Evolutionary conservation across 148 eudicot species (phyloP), one percentile per base, ranked within the genome.

Genomic region (Drosera capensis): DNA sequence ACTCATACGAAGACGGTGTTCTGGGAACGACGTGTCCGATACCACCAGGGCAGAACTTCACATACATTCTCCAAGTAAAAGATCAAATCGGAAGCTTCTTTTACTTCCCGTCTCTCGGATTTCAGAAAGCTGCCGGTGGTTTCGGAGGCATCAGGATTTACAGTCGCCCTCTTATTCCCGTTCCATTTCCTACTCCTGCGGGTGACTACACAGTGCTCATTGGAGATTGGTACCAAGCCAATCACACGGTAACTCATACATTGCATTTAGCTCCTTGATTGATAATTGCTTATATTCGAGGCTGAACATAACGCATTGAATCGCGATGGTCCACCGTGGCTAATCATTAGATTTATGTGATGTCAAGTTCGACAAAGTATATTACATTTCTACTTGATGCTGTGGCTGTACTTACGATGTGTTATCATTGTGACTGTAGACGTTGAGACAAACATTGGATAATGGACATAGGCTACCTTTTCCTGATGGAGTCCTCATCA

Each of bases 51-150:
- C 52, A 57, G 49, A 90, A 90, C 67, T 84, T 74, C 57, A 90
- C 99, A 0, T 90, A 80, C 75, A 84, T 80, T 2, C 82, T 90
- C 20, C 99, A 90, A 77, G 74, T 80, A 51, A 90, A 90, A 55
- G 99, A 90, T 59, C 99, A 90, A 56, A 90, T 90, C 28, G 99
- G 99, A 45, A 84, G 95, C 68, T 84, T 84, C 54, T 90, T 71
- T 43, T 90, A 90, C 68, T 90, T 78, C 62, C 93, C 99, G 7
- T 90, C 95, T 22, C 77, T 78, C 13, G 87, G 55, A 39, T 80
- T 84, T 50, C 99, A 90, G 61, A 90, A 90, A 56, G 99, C 95
- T 25, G 95, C 93, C 21, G 99, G 99, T 43, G 99, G 73, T 14
- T 90, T 84, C 15, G 99, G 99, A 25, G 95, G 93, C 7, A 73